Conservation (phyloP, 2,329 filamentous ascomycete species). For the Sarocladium strictum region DNA sequence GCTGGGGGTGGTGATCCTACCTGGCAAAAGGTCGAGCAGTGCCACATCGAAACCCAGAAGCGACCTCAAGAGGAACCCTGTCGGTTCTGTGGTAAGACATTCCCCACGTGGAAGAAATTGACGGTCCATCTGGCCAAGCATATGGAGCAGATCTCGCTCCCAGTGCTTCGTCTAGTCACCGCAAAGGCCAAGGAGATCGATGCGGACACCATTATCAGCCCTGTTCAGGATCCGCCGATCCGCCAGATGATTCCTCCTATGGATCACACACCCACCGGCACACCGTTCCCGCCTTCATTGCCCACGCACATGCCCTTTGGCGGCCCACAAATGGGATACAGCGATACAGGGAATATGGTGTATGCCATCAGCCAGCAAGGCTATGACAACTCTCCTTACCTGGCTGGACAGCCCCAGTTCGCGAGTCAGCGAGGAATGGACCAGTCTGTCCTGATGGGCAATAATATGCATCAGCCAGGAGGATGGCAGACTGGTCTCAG, state of each 20-base stretch:
- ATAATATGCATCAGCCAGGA: not conserved
- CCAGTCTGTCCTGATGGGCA: not conserved
- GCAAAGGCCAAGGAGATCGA: slow-evolving; percentile 40
- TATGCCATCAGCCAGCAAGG: slow-evolving; percentile 18
- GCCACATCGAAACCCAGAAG: slow-evolving; percentile 62
- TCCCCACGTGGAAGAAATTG: slow-evolving; percentile 84
- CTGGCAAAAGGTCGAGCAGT: slow-evolving; percentile 72
- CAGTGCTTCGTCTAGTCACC: slow-evolving; percentile 60
- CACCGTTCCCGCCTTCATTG: not conserved
- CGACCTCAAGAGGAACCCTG: slow-evolving; percentile 72
- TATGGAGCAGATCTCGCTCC: slow-evolving; percentile 87
- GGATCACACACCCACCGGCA: slow-evolving; percentile 16
- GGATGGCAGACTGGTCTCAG: not conserved
- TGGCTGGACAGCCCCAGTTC: not conserved
- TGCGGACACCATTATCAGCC: slow-evolving; percentile 61
- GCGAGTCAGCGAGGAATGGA: not conserved
- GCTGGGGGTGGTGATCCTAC: slow-evolving; percentile 55
- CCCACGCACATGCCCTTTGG: not conserved
- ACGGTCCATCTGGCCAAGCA: slow-evolving; percentile 92
- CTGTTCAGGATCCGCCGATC: slow-evolving; percentile 51
- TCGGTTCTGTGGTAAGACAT: slow-evolving; percentile 77
- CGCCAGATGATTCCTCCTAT: slow-evolving; percentile 25
- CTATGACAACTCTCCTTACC: slow-evolving; percentile 16
- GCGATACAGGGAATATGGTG: slow-evolving; percentile 5
- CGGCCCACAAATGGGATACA: not conserved